Evolutionary conservation across 441 rosid species (phyloP).

Genomic region (Pelargonium citronellum): DNA sequence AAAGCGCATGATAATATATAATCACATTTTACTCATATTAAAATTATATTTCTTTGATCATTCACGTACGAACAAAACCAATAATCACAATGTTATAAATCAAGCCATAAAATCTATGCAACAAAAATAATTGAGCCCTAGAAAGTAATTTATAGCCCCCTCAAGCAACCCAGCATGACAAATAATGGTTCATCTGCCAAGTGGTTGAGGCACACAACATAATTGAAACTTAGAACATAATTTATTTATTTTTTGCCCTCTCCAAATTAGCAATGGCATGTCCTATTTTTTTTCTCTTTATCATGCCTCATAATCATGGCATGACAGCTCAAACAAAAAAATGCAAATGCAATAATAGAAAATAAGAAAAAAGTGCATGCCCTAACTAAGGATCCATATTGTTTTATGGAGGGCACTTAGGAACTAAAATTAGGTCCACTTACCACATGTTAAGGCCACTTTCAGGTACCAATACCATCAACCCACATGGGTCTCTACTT

Average conservation of each 20-base stretch:
- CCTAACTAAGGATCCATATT: slow-evolving; percentile 1
- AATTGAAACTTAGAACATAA: slow-evolving; percentile 13
- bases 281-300: neutral
- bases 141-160: neutral
- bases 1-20: no score
- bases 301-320: neutral
- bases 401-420: neutral
- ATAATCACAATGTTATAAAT: no score
- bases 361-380: neutral
- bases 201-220: slow-evolving; percentile 28
- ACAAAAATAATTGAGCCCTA: slow-evolving; percentile 10
- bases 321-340: slow-evolving; percentile 19
- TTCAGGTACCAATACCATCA: neutral
- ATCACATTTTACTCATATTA: no score
- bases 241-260: neutral
- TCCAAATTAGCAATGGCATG: neutral
- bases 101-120: neutral
- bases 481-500: neutral
- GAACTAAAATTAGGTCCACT: slow-evolving; percentile 23
- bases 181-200: slow-evolving; percentile 25
- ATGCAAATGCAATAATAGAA: no score
- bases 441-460: slow-evolving; percentile 23
- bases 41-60: no score
- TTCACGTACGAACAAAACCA: no score
- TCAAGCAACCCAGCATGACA: slow-evolving; percentile 13